These are phyloP conservation scores for Aspergillus tubingensis DNA, from an alignment of 2,329 filamentous ascomycete species.

Conservation along the genomic window DNA sequence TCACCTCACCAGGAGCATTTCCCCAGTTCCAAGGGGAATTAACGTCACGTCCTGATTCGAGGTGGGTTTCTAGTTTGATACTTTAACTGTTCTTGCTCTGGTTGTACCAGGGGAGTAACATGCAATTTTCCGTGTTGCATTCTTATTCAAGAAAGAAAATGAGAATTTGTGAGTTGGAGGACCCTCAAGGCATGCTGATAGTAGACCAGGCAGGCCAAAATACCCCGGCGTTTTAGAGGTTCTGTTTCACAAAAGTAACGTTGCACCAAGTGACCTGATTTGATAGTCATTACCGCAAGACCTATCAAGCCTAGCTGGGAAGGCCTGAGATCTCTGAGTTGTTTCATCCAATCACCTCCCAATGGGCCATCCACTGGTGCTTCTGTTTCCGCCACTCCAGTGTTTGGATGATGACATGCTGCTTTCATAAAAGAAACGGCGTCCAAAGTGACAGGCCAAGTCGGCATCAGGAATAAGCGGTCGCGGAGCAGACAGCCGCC, in stretches of 20 bases:
- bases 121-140: conserved; percentile 37
- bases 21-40: conserved; percentile 1
- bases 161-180: conserved; percentile 16
- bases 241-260: conserved; percentile 44
- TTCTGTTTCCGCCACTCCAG: conserved; percentile 8
- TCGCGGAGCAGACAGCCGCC: conserved; percentile 27
- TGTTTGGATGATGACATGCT: conserved; percentile 10
- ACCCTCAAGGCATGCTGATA: conserved; percentile 17
- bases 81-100: conserved; percentile 19
- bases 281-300: conserved; percentile 31
- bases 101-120: conserved; percentile 32
- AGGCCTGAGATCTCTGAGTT: conserved; percentile 21
- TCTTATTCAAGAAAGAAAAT: conserved; percentile 21
- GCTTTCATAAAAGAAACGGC: not conserved
- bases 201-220: conserved; percentile 26
- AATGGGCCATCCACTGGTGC: conserved; percentile 8
- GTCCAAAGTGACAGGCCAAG: conserved; percentile 8
- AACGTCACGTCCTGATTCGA: conserved; percentile 10
- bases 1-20: not conserved
- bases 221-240: conserved; percentile 32
- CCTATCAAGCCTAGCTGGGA: conserved; percentile 22
- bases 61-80: conserved; percentile 23
- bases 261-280: conserved; percentile 35
- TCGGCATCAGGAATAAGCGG: conserved; percentile 3
- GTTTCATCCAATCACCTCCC: conserved; percentile 26